Base-by-base conservation (phyloP, 129 eudicot species). In the Helichrysum umbraculigerum region DNA sequence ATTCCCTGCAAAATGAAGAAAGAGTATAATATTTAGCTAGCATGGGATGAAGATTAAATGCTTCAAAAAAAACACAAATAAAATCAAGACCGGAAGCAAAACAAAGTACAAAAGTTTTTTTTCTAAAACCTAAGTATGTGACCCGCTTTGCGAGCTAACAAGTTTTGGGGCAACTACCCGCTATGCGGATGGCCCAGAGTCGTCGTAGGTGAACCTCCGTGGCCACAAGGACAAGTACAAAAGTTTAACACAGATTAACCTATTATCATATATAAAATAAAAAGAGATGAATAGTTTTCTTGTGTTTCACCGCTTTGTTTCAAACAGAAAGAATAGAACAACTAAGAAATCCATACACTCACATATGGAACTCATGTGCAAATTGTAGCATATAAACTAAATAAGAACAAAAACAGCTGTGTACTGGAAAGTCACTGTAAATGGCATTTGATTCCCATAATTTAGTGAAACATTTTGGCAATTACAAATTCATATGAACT, bases 1-100 rank as follows among this genome's bases (percentile, higher is more conserved):
- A 95, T 91, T 78, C 99, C 99, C 99, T 95, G 86, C 30, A 75
- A 42, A 56, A 30, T 10, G n/a, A 11, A 37, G 5, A 71, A 21
- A 74, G 11, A 12, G 33, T 62, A 72, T 20, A 34, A 61, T 25
- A 25, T 25, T 25, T 25, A 25, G 28, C 28, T 29, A 25, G 12
- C 59, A 68, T 11, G 42, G 17, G 20, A 69, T 25, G 25, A 25
- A 30, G 20, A 57, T 25, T 14, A 34, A 16, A 65, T 19, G 9
- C 5, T 32, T 33, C 42, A 6, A 16, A 42, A 25, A 76, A 47
- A 9, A 3, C 9, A 2, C 22, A 2, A 6, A 69, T 28, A 62
- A 8, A 28, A 62, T 42, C 71, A 41, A 15, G 16, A 61, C 42
- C 70, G 17, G 41, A 61, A 62, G 14, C 70, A 25, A 34, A 41